Evolutionary conservation across 1,139 yeast genomes (phyloP), one percentile per base, ranked within the genome.

Genomic region (Yamadazyma diospyri): DNA sequence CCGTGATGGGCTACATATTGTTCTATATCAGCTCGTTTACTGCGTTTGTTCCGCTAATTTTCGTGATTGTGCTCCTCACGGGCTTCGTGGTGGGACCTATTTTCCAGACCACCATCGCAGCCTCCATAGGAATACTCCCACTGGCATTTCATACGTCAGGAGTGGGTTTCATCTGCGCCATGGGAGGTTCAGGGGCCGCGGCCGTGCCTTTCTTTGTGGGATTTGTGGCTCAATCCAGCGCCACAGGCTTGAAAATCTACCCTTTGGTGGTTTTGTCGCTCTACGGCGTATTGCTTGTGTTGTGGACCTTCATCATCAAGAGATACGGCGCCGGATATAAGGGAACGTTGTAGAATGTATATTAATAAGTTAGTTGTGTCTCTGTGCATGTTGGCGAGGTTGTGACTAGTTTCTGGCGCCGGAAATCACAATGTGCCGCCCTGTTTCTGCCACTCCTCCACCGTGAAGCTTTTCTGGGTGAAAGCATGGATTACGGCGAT

Each of bases 401-500:
- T n/a, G n/a, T n/a, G n/a, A n/a, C n/a, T n/a, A n/a, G n/a, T n/a
- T n/a, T n/a, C n/a, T n/a, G n/a, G n/a, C n/a, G n/a, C n/a, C n/a
- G n/a, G n/a, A n/a, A n/a, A 25, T 19, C 26, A 29, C 31, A 30
- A 21, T 8, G 11, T 30, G 2, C 69, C 69, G 11, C 68, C 69
- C 40, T 68, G 73, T 3, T 54, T 59, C 25, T 63, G 63, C 88
- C 89, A 84, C 54, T 84, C 94, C 18, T 72, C 80, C 2, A 75
- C 72, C 0, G 94, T 82, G 47, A 75, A 79, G 14, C 87, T 82
- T 60, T 86, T 88, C 51, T 92, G 97, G 1, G 97, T 87, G 55
- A 92, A 94, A 0, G 98, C 98, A 60, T 92, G 98, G 27, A 92
- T 88, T 5, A 71, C 62, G 1, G 86, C 81, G 27, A 92, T 86